Conservation (phyloP, 805 yeast genomes). For the Starmerella asiatica region DNA sequence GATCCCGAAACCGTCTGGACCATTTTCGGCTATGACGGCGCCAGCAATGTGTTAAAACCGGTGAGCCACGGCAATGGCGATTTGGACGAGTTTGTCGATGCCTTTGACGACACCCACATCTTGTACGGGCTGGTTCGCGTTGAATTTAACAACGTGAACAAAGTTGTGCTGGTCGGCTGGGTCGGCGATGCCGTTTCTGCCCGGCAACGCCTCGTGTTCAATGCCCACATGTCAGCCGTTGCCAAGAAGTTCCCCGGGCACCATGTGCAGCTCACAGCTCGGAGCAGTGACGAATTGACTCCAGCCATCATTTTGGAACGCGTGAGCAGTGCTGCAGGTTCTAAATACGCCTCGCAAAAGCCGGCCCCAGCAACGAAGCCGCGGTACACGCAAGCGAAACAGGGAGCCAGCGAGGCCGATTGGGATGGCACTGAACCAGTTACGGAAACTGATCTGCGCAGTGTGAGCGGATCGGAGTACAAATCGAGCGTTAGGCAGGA, state of each 20-base stretch:
- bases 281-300: slow-evolving; percentile 81
- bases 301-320: slow-evolving; percentile 60
- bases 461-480: slow-evolving; percentile 7
- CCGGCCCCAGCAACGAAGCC: slow-evolving; percentile 25
- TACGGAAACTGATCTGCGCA: slow-evolving; percentile 20
- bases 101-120: slow-evolving; percentile 74
- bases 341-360: slow-evolving; percentile 57
- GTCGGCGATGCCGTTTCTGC: slow-evolving; percentile 81
- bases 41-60: slow-evolving; percentile 33
- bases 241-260: slow-evolving; percentile 45
- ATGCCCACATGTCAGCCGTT: slow-evolving; percentile 31
- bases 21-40: slow-evolving; percentile 60
- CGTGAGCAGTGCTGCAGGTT: slow-evolving; percentile 87
- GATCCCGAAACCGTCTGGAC: slow-evolving; percentile 61
- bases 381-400: slow-evolving; percentile 26
- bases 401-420: slow-evolving; percentile 40
- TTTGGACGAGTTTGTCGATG: slow-evolving; percentile 62
- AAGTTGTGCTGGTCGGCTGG: slow-evolving; percentile 82
- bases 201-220: slow-evolving; percentile 32
- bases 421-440: slow-evolving; percentile 47
- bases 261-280: slow-evolving; percentile 94
- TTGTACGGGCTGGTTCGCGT: slow-evolving; percentile 86
- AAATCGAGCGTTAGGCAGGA: slow-evolving; percentile 15
- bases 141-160: slow-evolving; percentile 78
- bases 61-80: slow-evolving; percentile 43